These are phyloP conservation scores for Peronospora belbahrii DNA, from an alignment of 352 stramenopile species.

Conservation along the genomic window DNA sequence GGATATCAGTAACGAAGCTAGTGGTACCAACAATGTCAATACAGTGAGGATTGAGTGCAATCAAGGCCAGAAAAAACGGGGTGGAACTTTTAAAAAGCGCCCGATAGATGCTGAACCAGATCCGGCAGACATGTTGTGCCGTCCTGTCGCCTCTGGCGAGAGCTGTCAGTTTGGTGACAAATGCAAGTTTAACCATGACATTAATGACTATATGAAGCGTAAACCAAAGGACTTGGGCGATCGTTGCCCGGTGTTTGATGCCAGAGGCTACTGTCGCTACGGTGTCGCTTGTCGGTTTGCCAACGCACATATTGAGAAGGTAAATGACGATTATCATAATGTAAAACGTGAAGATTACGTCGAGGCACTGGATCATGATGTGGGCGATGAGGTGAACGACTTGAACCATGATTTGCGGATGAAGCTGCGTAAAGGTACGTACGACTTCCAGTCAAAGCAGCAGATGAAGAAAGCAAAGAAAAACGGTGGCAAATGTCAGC, in stretches of 20 bases:
- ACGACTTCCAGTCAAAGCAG: slow-evolving; percentile 82
- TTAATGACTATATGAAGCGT: slow-evolving; percentile 76
- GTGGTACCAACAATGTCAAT: neutral
- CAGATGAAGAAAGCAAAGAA: slow-evolving; percentile 59
- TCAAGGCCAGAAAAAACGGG: slow-evolving; percentile 27
- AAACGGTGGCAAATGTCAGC: slow-evolving; percentile 31
- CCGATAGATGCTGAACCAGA: slow-evolving; percentile 56
- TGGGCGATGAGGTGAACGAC: slow-evolving; percentile 68
- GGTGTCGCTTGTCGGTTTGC: slow-evolving; percentile 90
- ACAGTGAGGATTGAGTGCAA: slow-evolving; percentile 10
- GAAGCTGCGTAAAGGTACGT: slow-evolving; percentile 89
- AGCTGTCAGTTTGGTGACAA: slow-evolving; percentile 59
- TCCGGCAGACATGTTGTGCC: slow-evolving; percentile 59
- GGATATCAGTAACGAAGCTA: neutral
- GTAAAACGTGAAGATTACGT: slow-evolving; percentile 30
- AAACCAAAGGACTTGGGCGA: slow-evolving; percentile 76
- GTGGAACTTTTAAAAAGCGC: slow-evolving; percentile 85
- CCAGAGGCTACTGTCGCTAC: slow-evolving; percentile 86
- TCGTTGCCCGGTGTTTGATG: slow-evolving; percentile 73
- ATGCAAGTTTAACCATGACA: slow-evolving; percentile 86
- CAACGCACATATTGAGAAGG: slow-evolving; percentile 70
- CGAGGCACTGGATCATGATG: slow-evolving; percentile 15
- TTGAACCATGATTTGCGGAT: slow-evolving; percentile 76
- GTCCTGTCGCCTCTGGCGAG: slow-evolving; percentile 50
- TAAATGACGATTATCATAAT: slow-evolving; percentile 41